Base-by-base conservation (phyloP, 441 rosid genomes). In the Raphanus hybrid region DNA sequence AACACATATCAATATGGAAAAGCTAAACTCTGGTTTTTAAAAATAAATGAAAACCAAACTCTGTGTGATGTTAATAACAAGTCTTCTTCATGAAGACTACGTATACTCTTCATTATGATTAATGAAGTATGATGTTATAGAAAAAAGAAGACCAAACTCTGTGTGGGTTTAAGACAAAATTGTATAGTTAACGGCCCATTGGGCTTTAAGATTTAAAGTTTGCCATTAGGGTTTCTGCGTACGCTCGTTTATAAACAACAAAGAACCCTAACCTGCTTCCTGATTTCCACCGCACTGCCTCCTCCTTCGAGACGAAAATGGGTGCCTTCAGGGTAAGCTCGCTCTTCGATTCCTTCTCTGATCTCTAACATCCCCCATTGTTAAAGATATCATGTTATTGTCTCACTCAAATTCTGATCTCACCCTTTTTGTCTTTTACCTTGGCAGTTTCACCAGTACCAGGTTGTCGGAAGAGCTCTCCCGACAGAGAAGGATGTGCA, bases 391-490 rank as follows among this genome's bases (percentile, higher is more conserved):
- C 3, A 7, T 7, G n/a, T 3, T 14, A 41, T 35, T 16, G 2
- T 4, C 29, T n/a, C 29, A 6, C 50, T 8, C 5, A 39, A 4
- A 64, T 50, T 60, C 83, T 75, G 71, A 76, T 66, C 10, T 75
- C 1, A 0, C 0, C 12, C 5, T 3, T 37, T 67, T 61, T 67
- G 3, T 66, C 64, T 11, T 65, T 20, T 65, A 8, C 10, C 52
- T 55, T 59, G 0, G 79, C 82, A 84, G 87, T 80, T 82, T 75
- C 87, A 84, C 35, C 85, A 84, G 81, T 84, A 84, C 77, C 87
- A 85, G 73, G 87, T 85, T 26, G 87, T 82, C 8, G 87, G 87
- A 34, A 75, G 87, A 74, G 87, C 85, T 70, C 85, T 80, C 60
- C 87, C 87, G 27, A 64, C 85, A 4, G 85, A 82, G 71, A 73